Conservation (phyloP, 78 protist species). For the Dictyostelium purpureum region DNA sequence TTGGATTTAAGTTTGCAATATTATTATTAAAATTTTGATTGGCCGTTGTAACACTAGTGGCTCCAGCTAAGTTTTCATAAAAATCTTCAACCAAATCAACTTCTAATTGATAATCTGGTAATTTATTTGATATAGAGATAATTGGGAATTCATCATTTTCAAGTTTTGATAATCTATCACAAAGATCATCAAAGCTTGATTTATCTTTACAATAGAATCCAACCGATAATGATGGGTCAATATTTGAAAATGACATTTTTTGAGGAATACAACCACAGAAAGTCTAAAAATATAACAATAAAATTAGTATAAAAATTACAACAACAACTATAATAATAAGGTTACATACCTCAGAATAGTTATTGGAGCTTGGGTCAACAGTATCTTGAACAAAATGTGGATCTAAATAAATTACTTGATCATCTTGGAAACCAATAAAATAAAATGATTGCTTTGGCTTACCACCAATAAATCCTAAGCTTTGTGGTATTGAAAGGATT, state of each 20-base stretch:
- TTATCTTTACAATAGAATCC: conserved; percentile 84
- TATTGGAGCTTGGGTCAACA: conserved; percentile 5
- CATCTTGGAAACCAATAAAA: conserved; percentile 88
- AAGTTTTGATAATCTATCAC: not conserved
- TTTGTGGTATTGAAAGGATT: conserved; percentile 39
- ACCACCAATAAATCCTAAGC: conserved; percentile 89
- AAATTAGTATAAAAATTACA: not conserved
- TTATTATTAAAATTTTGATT: not conserved
- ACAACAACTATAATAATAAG: not conserved
- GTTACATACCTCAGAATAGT: conserved; percentile 36
- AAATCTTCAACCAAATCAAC: not conserved
- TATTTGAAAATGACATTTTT: conserved; percentile 76
- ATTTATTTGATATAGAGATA: conserved; percentile 10
- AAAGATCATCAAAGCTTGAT: conserved; percentile 71
- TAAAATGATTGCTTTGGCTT: conserved; percentile 86
- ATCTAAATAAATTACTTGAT: conserved; percentile 82
- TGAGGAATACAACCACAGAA: conserved; percentile 84
- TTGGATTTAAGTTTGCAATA: not conserved
- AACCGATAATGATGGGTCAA: conserved; percentile 85
- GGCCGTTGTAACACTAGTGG: not conserved
- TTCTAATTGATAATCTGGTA: conserved; percentile 57
- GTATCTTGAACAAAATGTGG: conserved; percentile 87
- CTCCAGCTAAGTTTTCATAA: not conserved
- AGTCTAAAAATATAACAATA: conserved; percentile 24
- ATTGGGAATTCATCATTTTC: conserved; percentile 35